Percentiles rank a stretch among this genome's conserved stretches.
phyloP scores from a whole-genome alignment of 2,329 filamentous ascomycete genomes.

The Cladophialophora chaetospira region DNA sequence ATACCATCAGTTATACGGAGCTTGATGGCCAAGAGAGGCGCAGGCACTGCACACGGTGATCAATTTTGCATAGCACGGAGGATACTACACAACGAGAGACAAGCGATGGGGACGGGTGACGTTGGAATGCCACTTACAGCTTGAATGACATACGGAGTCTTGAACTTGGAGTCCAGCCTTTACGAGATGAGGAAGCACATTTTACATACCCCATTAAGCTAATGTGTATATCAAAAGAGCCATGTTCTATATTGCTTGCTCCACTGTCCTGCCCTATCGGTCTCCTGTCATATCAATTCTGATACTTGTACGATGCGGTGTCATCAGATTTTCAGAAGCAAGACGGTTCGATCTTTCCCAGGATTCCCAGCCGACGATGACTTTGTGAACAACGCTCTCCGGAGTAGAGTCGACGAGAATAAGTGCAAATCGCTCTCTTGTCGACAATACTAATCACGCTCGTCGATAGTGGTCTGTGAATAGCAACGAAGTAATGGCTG shows the following conservation, averaged over 20 bases:
- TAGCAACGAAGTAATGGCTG: too few relatives aligned
- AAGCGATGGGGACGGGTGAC: slow-evolving; percentile 19
- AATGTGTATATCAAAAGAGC: slow-evolving; percentile 15
- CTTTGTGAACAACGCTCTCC: too few relatives aligned
- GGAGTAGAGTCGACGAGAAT: too few relatives aligned
- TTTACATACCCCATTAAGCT: slow-evolving; percentile 8
- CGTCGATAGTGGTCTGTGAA: too few relatives aligned
- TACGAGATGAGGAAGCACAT: slow-evolving; percentile 10
- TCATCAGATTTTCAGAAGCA: too few relatives aligned
- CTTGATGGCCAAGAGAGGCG: slow-evolving; percentile 12
- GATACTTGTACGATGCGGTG: too few relatives aligned
- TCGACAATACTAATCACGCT: not conserved
- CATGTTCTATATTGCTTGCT: not conserved
- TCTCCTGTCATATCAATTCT: too few relatives aligned
- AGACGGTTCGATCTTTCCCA: too few relatives aligned
- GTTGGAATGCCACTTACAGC: slow-evolving; percentile 13
- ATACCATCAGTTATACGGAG: slow-evolving; percentile 35
- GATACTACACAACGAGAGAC: slow-evolving; percentile 20
- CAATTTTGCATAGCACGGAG: slow-evolving; percentile 16
- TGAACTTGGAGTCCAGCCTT: slow-evolving; percentile 4
- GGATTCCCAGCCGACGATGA: too few relatives aligned
- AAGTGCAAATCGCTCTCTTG: not conserved
- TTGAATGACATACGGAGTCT: slow-evolving; percentile 1
- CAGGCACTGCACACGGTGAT: slow-evolving; percentile 8
- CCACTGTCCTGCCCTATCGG: too few relatives aligned